Evolutionary conservation across 176 grass and related monocot species (phyloP), one percentile per base, ranked within the genome.

Genomic region (Ensete ventricosum): DNA sequence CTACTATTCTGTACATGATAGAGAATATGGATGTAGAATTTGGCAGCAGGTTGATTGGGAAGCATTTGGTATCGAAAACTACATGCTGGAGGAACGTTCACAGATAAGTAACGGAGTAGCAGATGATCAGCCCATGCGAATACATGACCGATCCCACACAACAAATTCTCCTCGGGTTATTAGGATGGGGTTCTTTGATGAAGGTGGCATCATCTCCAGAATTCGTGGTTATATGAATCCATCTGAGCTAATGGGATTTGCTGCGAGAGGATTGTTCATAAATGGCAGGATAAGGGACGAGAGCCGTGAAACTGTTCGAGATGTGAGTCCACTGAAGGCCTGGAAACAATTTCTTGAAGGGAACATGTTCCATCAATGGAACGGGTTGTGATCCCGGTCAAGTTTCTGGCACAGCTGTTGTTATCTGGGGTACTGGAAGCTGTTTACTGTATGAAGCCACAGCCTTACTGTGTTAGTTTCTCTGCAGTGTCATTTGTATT

Each of bases 41-140:
- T 94, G 88, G 88, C 86, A 91, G 72, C 88, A 86, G 77, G 95
- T 94, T 2, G 90, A 99, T 72, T 99, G 90, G 90, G 95, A 94
- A 73, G 83, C 82, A 55, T 91, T 99, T 81, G 95, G 95, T 73
- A 85, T 94, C n/a, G 90, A 81, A 14, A 83, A 64, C 67, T 85
- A 83, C 52, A 89, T 99, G 82, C 21, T 72, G 54, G 80, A 88
- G 60, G 90, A 91, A 43, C 64, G 80, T 53, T 26, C 80, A 11
- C 49, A 1, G 4, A 20, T 25, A 0, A 11, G 73, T 6, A 62
- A 80, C 11, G 62, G 77, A 24, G 24, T 23, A 52, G 24, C 21
- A 50, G 16, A 78, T 67, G 78, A 82, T 53, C 71, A 84, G 14
- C 22, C 80, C 53, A 49, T 27, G 0, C 21, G 0, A 59, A 79